Conservation (phyloP, 148 eudicot genomes). For the Rhododendron mucronatum region DNA sequence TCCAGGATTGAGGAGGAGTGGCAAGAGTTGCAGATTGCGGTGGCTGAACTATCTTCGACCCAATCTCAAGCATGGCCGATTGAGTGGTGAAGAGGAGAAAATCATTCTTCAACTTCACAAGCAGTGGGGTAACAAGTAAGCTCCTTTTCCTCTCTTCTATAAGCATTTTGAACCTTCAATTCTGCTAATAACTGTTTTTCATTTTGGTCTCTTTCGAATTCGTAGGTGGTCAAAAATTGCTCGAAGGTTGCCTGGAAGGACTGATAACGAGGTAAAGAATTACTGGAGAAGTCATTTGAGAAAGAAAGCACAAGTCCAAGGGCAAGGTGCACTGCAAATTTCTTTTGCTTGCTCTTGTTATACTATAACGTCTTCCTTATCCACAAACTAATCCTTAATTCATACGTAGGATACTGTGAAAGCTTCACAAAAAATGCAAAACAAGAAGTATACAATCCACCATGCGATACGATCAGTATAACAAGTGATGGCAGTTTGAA, state of each 20-base stretch:
- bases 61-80: conserved; percentile 49
- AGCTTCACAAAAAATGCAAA: background rate
- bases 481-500: background rate
- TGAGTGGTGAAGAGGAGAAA: conserved; percentile 45
- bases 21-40: conserved; percentile 69
- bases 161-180: background rate
- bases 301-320: conserved; percentile 25
- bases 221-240: conserved; percentile 57
- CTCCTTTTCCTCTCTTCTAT: background rate
- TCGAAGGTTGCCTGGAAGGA: conserved; percentile 50
- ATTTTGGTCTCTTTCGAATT: background rate
- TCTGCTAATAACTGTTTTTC: background rate
- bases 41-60: conserved; percentile 74
- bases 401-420: background rate
- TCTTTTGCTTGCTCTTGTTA: background rate
- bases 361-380: background rate
- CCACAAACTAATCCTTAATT: background rate
- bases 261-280: conserved; percentile 68
- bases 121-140: conserved; percentile 73
- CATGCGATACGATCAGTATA: background rate
- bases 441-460: background rate
- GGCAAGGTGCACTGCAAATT: conserved; percentile 18
- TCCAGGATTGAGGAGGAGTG: conserved; percentile 60
- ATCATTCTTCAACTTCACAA: conserved; percentile 46
- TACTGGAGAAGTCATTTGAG: conserved; percentile 55